phyloP scores from a whole-genome alignment of 2,329 filamentous ascomycete genomes.

The Cryphonectria parasitica region DNA sequence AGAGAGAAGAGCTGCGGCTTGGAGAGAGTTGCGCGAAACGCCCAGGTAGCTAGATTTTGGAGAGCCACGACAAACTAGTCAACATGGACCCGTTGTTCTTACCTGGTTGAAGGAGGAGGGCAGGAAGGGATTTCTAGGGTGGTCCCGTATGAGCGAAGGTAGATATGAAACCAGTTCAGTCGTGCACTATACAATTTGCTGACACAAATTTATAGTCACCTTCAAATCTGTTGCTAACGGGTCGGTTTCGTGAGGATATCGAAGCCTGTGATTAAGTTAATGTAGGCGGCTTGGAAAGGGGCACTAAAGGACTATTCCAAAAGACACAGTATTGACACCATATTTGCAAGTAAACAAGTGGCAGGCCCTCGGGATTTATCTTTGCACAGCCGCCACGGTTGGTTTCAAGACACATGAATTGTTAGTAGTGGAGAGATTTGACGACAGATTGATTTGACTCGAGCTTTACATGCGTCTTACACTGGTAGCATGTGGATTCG shows the following conservation, averaged over 20 bases:
- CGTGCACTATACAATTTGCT: neutral
- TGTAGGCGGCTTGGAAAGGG: too few relatives aligned
- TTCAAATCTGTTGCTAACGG: neutral
- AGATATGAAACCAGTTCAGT: neutral
- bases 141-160: neutral
- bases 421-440: too few relatives aligned
- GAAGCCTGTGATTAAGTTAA: too few relatives aligned
- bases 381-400: neutral
- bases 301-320: too few relatives aligned
- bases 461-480: too few relatives aligned
- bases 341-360: neutral
- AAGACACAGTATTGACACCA: neutral
- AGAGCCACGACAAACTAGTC: too few relatives aligned
- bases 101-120: neutral
- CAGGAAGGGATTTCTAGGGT: neutral
- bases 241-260: neutral
- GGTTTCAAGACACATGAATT: neutral
- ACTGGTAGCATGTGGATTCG: too few relatives aligned
- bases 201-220: too few relatives aligned
- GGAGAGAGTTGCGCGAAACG: too few relatives aligned
- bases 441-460: too few relatives aligned
- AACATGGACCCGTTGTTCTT: neutral
- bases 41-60: too few relatives aligned
- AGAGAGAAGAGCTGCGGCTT: neutral
- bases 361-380: neutral